Evolutionary conservation across 305 asterid genomes (phyloP).

Genomic region (Rubia tinctorum): DNA sequence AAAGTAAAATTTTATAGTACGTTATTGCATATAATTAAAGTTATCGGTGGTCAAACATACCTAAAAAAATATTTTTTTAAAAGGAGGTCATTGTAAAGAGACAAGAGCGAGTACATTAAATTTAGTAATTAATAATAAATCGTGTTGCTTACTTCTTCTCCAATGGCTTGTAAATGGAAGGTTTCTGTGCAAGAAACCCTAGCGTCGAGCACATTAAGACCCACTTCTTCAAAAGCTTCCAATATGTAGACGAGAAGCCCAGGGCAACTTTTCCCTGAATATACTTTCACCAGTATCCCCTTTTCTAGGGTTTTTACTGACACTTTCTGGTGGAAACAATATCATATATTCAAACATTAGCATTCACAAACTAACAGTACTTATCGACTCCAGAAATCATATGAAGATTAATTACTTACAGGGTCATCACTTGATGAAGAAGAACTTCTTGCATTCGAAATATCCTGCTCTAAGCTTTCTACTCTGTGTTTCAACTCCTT

Average conservation of each 20-base stretch:
- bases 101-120: too few relatives aligned
- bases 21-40: too few relatives aligned
- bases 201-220: conserved; percentile 79
- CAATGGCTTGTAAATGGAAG: conserved; percentile 74
- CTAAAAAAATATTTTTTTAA: too few relatives aligned
- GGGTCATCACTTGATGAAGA: conserved; percentile 31
- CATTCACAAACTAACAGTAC: too few relatives aligned
- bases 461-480: conserved; percentile 55
- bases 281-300: conserved; percentile 67
- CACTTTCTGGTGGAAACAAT: conserved; percentile 41
- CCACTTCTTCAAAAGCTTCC: conserved; percentile 74
- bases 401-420: conserved; percentile 29
- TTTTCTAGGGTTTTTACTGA: conserved; percentile 74
- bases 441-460: conserved; percentile 33
- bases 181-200: conserved; percentile 81
- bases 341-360: not conserved
- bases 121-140: not conserved
- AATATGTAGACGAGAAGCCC: conserved; percentile 63
- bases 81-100: too few relatives aligned
- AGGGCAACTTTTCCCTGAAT: conserved; percentile 57
- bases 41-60: too few relatives aligned
- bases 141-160: conserved; percentile 53
- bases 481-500: conserved; percentile 74
- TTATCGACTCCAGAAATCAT: too few relatives aligned
- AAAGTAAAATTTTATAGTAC: too few relatives aligned